These are phyloP conservation scores for Brassica rapa DNA, from an alignment of 345 rosid species.

Conservation along the genomic window DNA sequence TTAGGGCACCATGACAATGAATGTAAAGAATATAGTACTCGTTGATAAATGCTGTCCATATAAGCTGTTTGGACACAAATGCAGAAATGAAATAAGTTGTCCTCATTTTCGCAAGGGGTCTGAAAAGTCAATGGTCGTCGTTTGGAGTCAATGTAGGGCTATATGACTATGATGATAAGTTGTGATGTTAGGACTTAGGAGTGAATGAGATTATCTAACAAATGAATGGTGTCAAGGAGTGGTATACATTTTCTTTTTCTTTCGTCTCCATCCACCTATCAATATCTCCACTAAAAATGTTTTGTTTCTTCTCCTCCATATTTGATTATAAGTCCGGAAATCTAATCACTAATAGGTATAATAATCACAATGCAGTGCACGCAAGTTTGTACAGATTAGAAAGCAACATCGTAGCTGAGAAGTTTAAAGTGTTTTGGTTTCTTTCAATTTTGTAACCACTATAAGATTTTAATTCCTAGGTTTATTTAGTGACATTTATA, in stretches of 20 bases:
- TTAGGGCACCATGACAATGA: conserved; percentile 5
- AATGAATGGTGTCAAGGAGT: conserved; percentile 41
- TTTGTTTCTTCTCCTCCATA: background rate
- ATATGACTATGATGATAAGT: conserved; percentile 32
- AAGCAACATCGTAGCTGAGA: conserved; percentile 27
- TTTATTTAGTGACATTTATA: background rate
- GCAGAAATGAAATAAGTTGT: background rate
- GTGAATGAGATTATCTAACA: conserved; percentile 43
- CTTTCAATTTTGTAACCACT: conserved; percentile 17
- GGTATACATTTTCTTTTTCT: conserved; percentile 21
- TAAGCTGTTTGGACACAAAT: conserved; percentile 20
- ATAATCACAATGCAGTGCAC: conserved; percentile 2
- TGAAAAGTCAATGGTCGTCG: conserved; percentile 20
- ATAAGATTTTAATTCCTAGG: background rate
- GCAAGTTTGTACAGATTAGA: conserved; percentile 14
- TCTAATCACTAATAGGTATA: conserved; percentile 17
- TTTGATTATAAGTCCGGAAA: conserved; percentile 19
- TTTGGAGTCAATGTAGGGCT: conserved; percentile 37
- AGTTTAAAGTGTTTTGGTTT: conserved; percentile 25
- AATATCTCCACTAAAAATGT: conserved; percentile 27
- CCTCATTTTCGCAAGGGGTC: background rate
- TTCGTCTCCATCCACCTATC: conserved; percentile 35
- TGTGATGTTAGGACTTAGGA: conserved; percentile 30
- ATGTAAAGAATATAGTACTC: conserved; percentile 14
- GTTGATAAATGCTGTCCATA: conserved; percentile 16